Evolutionary conservation across 768 basidiomycete species (phyloP).

Genomic region (Pleurotus ostreatus): DNA sequence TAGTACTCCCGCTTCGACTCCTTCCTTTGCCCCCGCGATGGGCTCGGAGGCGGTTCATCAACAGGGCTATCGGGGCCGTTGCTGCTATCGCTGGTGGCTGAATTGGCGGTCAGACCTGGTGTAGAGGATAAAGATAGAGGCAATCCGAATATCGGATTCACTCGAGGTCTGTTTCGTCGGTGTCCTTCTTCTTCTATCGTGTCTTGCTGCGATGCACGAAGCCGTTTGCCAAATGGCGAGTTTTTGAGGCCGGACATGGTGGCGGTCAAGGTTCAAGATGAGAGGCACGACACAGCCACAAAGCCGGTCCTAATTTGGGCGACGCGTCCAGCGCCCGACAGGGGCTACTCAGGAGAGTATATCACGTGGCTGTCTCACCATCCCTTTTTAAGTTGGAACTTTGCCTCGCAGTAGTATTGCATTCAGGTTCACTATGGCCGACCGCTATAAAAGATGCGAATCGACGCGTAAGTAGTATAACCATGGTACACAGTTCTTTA

Average conservation of each 20-base stretch:
- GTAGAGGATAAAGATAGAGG: slow-evolving; percentile 38
- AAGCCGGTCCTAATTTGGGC: too few species aligned
- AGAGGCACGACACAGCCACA: too few species aligned
- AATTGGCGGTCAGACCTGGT: slow-evolving; percentile 52
- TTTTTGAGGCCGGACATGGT: slow-evolving; percentile 76
- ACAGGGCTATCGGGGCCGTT: slow-evolving; percentile 39
- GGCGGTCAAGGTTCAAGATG: slow-evolving; percentile 3
- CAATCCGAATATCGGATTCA: slow-evolving; percentile 52
- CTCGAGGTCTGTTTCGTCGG: slow-evolving; percentile 45
- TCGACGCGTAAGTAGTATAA: too few species aligned
- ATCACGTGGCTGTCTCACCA: too few species aligned
- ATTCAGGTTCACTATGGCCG: too few species aligned
- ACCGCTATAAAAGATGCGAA: too few species aligned
- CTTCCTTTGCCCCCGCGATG: slow-evolving; percentile 11
- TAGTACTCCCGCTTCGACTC: slow-evolving; percentile 37
- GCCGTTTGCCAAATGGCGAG: slow-evolving; percentile 79
- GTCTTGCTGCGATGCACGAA: slow-evolving; percentile 69
- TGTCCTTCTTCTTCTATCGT: slow-evolving; percentile 47
- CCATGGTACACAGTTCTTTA: too few species aligned
- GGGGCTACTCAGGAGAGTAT: too few species aligned
- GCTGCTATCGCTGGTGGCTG: slow-evolving; percentile 52
- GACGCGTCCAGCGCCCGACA: too few species aligned
- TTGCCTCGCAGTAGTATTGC: too few species aligned
- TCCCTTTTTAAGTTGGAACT: too few species aligned
- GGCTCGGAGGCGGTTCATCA: slow-evolving; percentile 21